Evolutionary conservation across 352 stramenopile genomes (phyloP).

Genomic region (Globisporangium ultimum): DNA sequence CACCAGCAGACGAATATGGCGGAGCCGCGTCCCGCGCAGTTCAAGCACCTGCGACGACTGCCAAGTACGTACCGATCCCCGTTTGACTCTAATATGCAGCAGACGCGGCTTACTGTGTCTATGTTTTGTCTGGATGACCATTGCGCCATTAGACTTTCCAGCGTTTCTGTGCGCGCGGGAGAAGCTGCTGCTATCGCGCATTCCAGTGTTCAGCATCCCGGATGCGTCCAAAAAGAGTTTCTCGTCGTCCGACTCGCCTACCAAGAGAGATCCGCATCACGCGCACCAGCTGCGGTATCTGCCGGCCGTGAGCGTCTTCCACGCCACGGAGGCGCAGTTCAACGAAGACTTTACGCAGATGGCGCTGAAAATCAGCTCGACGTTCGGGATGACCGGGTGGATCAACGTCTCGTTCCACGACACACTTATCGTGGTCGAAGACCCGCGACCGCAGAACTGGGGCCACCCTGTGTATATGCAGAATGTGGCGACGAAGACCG

Average conservation of each 20-base stretch:
- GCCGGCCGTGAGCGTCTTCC: constrained; percentile 62
- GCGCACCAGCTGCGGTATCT: constrained; percentile 34
- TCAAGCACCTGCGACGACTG: constrained; percentile 49
- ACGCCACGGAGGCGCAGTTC: constrained; percentile 63
- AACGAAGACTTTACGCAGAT: constrained; percentile 72
- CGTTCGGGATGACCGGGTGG: constrained; percentile 61
- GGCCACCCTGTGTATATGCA: constrained; percentile 47
- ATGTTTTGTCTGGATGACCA: neutral
- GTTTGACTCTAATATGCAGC: neutral
- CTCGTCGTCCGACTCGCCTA: constrained; percentile 14
- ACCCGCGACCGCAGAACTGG: constrained; percentile 32
- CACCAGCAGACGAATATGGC: constrained; percentile 25
- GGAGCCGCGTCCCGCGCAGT: constrained; percentile 25
- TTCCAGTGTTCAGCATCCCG: constrained; percentile 42
- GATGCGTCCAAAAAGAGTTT: constrained; percentile 7
- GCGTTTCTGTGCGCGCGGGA: constrained; percentile 55
- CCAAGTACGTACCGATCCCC: constrained; percentile 40
- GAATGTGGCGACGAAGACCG: constrained; percentile 52
- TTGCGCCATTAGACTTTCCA: constrained; percentile 38
- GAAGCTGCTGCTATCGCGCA: constrained; percentile 42
- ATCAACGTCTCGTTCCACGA: constrained; percentile 61
- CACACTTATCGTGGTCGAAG: constrained; percentile 48
- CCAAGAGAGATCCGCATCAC: constrained; percentile 16
- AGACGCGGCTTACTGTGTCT: neutral
- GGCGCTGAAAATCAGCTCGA: constrained; percentile 60